Conservation (phyloP, 805 yeast genomes). For the Schizosaccharomyces pombe region DNA sequence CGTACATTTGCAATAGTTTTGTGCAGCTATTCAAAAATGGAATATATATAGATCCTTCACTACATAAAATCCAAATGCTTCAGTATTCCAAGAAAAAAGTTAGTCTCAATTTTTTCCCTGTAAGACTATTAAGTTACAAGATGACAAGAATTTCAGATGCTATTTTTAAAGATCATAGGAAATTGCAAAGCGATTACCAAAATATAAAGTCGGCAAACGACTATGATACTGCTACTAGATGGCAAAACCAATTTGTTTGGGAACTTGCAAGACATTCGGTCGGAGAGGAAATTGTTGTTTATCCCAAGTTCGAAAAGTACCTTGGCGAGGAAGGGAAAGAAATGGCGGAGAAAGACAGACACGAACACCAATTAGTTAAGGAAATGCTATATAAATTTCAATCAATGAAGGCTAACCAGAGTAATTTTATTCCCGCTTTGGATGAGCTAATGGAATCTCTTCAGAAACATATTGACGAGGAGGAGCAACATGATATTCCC, state of each 20-base stretch:
- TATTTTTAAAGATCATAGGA: not conserved
- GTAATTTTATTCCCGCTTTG: not conserved
- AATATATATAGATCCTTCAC: too few relatives aligned
- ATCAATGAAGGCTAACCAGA: not conserved
- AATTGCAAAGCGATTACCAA: not conserved
- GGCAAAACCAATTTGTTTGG: constrained; percentile 5
- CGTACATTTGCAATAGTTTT: too few relatives aligned
- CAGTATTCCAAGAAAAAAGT: too few relatives aligned
- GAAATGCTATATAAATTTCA: constrained; percentile 4
- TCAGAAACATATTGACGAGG: constrained; percentile 1
- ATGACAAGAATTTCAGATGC: not conserved
- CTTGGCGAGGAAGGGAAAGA: constrained; percentile 1
- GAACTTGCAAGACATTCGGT: constrained; percentile 4
- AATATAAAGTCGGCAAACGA: not conserved
- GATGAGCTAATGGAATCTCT: not conserved
- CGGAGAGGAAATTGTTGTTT: constrained; percentile 5
- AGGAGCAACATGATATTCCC: constrained; percentile 4
- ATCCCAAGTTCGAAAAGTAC: constrained; percentile 6
- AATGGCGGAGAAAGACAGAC: constrained; percentile 4
- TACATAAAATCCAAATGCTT: too few relatives aligned
- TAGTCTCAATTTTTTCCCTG: too few relatives aligned
- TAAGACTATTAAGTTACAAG: not conserved
- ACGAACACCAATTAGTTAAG: constrained; percentile 3
- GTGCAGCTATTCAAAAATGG: too few relatives aligned
- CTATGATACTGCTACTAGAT: constrained; percentile 2